Evolutionary conservation across 2,329 filamentous ascomycete genomes (phyloP).

Genomic region (Aspergillus sp.): DNA sequence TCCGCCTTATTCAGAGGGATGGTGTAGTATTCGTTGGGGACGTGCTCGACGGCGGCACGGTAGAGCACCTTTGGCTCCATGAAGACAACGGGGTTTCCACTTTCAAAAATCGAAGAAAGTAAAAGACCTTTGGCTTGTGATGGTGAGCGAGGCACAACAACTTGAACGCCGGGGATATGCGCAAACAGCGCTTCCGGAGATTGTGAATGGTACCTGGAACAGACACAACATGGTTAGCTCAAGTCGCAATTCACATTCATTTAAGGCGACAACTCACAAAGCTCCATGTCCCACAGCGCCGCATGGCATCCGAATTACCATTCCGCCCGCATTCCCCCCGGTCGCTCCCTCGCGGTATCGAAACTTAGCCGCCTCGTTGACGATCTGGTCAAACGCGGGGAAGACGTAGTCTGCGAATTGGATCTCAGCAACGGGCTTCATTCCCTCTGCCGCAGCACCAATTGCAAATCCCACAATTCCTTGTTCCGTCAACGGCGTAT

Average conservation of each 20-base stretch:
- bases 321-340: conserved; percentile 69
- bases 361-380: conserved; percentile 89
- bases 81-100: conserved; percentile 84
- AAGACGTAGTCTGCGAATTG: conserved; percentile 95
- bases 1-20: conserved; percentile 85
- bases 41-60: conserved; percentile 86
- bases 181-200: conserved; percentile 86
- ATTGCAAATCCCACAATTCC: conserved; percentile 93
- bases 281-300: conserved; percentile 88
- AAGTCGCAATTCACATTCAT: not conserved
- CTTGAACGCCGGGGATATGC: conserved; percentile 80
- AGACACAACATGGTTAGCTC: not conserved
- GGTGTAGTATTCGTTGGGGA: conserved; percentile 77
- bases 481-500: conserved; percentile 91
- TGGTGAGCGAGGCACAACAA: conserved; percentile 83
- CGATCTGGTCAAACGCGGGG: conserved; percentile 89
- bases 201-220: conserved; percentile 71
- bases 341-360: conserved; percentile 70
- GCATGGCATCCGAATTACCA: conserved; percentile 88
- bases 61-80: conserved; percentile 95
- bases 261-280: conserved; percentile 47
- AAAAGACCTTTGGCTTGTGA: conserved; percentile 85
- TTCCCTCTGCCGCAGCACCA: conserved; percentile 83
- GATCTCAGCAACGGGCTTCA: conserved; percentile 90
- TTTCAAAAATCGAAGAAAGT: conserved; percentile 69